Conservation (phyloP, 257 asterid genomes). For the Scutellaria minor region DNA sequence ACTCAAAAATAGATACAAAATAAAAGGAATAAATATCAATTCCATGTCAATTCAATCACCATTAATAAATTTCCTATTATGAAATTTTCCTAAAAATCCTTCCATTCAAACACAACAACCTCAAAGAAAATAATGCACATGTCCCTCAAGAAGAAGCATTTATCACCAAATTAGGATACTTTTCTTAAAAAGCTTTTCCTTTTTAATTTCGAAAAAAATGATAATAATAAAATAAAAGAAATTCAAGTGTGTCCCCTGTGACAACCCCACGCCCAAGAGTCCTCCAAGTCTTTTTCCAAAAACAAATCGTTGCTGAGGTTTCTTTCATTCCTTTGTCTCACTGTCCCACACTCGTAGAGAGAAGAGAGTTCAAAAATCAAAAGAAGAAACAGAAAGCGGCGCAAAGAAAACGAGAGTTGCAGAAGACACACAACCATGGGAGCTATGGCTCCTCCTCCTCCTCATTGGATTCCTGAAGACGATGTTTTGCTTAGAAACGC, state of each 20-base stretch:
- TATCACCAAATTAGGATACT: too few relatives aligned
- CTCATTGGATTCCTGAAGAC: conserved; percentile 64
- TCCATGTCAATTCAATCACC: too few relatives aligned
- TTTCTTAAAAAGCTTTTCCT: too few relatives aligned
- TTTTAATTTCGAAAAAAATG: too few relatives aligned
- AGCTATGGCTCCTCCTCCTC: conserved; percentile 56
- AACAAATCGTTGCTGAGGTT: conserved; percentile 15
- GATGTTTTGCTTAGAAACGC: conserved; percentile 68
- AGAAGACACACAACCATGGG: conserved; percentile 58
- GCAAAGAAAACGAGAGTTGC: conserved; percentile 34
- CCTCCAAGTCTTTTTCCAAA: conserved; percentile 4
- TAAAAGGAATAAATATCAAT: too few relatives aligned
- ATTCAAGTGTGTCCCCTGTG: background rate
- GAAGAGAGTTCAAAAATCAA: conserved; percentile 17
- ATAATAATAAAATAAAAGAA: too few relatives aligned
- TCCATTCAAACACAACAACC: too few relatives aligned
- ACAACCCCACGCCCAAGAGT: background rate
- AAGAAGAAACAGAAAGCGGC: conserved; percentile 40
- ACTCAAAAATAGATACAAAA: too few relatives aligned
- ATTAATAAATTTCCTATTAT: too few relatives aligned
- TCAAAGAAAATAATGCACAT: too few relatives aligned
- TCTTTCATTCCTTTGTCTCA: conserved; percentile 27
- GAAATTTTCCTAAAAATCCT: too few relatives aligned
- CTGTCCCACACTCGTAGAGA: conserved; percentile 31
- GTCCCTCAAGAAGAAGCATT: too few relatives aligned